Base-by-base conservation (phyloP, 2,329 filamentous ascomycete species). In the Colletotrichum acutatum region DNA sequence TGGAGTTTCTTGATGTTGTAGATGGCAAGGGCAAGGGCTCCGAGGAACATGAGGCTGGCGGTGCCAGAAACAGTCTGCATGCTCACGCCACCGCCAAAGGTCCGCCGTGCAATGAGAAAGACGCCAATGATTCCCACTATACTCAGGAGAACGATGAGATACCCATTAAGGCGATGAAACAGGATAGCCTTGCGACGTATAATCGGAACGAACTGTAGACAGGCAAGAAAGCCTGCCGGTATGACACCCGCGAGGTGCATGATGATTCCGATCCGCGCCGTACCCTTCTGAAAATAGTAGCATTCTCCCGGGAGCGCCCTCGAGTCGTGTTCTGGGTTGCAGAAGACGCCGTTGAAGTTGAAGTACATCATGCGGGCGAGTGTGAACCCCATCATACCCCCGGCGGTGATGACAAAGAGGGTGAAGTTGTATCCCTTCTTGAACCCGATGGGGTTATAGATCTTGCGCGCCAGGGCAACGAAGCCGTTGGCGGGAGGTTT, bases 151-250 rank as follows among this genome's bases (percentile, higher is more conserved):
- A 89, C 71, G 65, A 90, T 78, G 5, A 87, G 46, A 73, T 92
- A 92, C 1, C 91, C 91, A 65, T 87, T 90, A 68, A 92, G 84
- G 0, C 90, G 87, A 77, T 93, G 91, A 26, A 92, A 78, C 2
- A 88, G 71, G 1, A 90, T 80, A 64, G 81, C 76, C 75, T 84
- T 87, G 75, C 89, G 84, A 1, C 86, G 82, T 34, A 88, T 79
- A 4, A 78, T 74, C 0, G 87, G 87, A 2, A 87, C 77, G 75
- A 89, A 89, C 79, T 89, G 87, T 26, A 86, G 78, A 63, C 83
- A 80, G 6, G 81, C 83, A 4, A 89, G 80, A 2, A 88, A 74
- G 7, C 79, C 79, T 2, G 82, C 86, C 0, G 86, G 86, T 3
- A 89, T 77, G n/a, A 88, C 82, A 14, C 79, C 76, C 4, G 77